A percentile compares a stretch with the other conserved stretches of the same genome.
These are phyloP conservation scores for Candida germanica DNA, from an alignment of 805 yeast species.

Conservation along the genomic window DNA sequence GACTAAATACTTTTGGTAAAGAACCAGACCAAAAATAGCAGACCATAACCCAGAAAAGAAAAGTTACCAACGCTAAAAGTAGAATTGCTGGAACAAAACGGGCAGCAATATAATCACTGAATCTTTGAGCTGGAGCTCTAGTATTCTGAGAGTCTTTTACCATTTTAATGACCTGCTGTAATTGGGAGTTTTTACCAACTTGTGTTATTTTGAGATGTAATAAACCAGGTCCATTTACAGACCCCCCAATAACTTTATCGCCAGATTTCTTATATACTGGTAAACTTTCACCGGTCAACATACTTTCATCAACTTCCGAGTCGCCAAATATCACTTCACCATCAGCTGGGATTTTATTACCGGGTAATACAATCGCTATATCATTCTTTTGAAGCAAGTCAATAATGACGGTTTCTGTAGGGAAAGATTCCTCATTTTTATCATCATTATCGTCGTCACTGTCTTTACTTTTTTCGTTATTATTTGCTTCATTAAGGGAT, in stretches of 20 bases:
- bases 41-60: slow-evolving; percentile 41
- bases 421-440: slow-evolving; percentile 20
- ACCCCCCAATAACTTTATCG: slow-evolving; percentile 79
- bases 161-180: slow-evolving; percentile 79
- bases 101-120: slow-evolving; percentile 81
- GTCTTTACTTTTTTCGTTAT: neutral
- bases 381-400: slow-evolving; percentile 79
- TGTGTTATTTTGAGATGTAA: slow-evolving; percentile 64
- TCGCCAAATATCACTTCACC: slow-evolving; percentile 76
- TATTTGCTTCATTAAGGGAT: slow-evolving; percentile 5
- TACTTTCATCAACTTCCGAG: slow-evolving; percentile 83
- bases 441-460: slow-evolving; percentile 3
- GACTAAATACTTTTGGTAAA: slow-evolving; percentile 48
- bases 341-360: slow-evolving; percentile 88
- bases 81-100: slow-evolving; percentile 80
- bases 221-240: slow-evolving; percentile 77
- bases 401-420: slow-evolving; percentile 55
- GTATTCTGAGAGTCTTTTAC: slow-evolving; percentile 88
- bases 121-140: slow-evolving; percentile 87
- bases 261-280: slow-evolving; percentile 66
- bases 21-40: slow-evolving; percentile 20
- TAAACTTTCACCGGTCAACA: slow-evolving; percentile 86
- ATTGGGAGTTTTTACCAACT: slow-evolving; percentile 81
- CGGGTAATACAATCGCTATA: slow-evolving; percentile 75
- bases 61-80: slow-evolving; percentile 59